Conservation (phyloP, 2,329 filamentous ascomycete species). For the Ophiostoma ips region DNA sequence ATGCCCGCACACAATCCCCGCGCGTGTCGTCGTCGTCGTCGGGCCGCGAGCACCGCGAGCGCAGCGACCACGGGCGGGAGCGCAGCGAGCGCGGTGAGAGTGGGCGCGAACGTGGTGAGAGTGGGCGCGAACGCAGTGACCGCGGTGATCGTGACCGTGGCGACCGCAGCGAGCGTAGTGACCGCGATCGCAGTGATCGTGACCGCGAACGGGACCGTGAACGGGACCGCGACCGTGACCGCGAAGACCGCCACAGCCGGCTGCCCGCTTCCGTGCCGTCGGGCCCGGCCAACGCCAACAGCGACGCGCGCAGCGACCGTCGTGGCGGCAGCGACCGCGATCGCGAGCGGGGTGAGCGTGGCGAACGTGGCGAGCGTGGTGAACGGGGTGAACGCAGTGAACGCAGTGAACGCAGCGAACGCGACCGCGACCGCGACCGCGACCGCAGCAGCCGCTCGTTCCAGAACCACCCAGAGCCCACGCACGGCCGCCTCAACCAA, state of each 20-base stretch:
- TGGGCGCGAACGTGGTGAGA: neutral
- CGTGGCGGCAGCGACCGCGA: neutral
- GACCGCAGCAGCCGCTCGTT: slow-evolving; percentile 1
- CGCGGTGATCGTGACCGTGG: neutral
- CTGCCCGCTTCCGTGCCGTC: slow-evolving; percentile 4
- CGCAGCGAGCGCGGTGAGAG: slow-evolving; percentile 1
- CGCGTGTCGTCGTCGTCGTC: slow-evolving; percentile 22
- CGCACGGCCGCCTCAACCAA: slow-evolving; percentile 45
- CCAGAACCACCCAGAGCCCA: slow-evolving; percentile 40
- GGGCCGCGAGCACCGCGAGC: slow-evolving; percentile 21
- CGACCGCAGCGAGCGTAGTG: slow-evolving; percentile 23
- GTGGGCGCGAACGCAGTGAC: neutral
- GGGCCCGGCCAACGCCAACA: neutral
- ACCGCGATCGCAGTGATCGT: neutral
- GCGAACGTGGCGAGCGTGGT: slow-evolving; percentile 24
- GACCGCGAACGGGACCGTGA: slow-evolving; percentile 4
- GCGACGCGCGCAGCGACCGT: neutral
- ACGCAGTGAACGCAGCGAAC: slow-evolving; percentile 1
- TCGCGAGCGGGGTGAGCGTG: neutral
- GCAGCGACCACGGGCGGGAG: slow-evolving; percentile 23
- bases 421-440: slow-evolving; percentile 4
- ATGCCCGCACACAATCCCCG: slow-evolving; percentile 38
- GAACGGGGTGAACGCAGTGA: neutral
- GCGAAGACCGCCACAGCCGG: slow-evolving; percentile 22
- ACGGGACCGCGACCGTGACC: neutral